phyloP scores from a whole-genome alignment of 83 land plant genomes.

The Picea abies region DNA sequence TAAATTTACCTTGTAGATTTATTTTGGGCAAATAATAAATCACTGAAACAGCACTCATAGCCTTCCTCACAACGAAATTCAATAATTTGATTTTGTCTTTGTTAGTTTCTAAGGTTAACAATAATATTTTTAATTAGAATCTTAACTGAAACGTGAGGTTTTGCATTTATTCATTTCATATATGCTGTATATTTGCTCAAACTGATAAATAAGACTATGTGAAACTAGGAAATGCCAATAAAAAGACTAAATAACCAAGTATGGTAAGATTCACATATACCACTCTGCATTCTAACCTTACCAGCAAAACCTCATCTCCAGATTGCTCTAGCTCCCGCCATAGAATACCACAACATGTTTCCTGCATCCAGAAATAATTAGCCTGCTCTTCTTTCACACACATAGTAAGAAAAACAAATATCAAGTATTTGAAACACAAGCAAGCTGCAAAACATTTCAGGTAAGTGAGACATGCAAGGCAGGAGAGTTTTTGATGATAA shows the following conservation, averaged over 20 bases:
- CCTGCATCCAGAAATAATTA: constrained; percentile 42
- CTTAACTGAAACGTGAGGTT: too few species aligned
- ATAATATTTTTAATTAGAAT: too few species aligned
- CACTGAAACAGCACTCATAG: too few species aligned
- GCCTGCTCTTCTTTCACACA: not conserved
- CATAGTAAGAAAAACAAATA: too few species aligned
- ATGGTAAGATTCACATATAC: constrained; percentile 8
- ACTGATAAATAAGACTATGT: not conserved
- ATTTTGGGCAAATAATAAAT: too few species aligned
- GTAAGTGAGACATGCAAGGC: not conserved
- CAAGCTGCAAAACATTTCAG: not conserved
- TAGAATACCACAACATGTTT: constrained; percentile 68
- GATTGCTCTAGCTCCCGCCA: constrained; percentile 70
- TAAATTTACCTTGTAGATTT: too few species aligned
- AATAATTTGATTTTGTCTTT: too few species aligned
- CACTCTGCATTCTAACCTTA: constrained; percentile 16
- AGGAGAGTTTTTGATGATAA: not conserved
- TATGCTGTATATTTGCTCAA: too few species aligned
- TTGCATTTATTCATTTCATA: too few species aligned
- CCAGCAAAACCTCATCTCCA: constrained; percentile 58
- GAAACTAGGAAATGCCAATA: not conserved
- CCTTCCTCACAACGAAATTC: too few species aligned
- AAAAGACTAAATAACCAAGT: not conserved
- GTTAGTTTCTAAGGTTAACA: too few species aligned
- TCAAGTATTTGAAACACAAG: too few species aligned